Conservation (phyloP, 371 early-diverging fungal species). For the Amoeboaphelidium protococcarum region DNA sequence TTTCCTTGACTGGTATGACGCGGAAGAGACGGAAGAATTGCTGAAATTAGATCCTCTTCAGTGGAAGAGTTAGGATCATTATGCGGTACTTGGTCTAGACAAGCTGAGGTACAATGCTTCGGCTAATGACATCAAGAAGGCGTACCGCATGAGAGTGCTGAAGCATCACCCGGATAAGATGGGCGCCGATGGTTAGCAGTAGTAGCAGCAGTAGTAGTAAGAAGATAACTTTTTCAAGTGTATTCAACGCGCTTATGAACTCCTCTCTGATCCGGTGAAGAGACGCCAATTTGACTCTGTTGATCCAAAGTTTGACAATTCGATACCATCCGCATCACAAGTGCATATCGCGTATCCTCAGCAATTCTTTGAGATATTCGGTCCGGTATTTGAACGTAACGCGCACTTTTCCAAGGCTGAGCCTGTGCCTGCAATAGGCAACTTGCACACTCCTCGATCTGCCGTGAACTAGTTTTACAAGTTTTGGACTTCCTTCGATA, state of each 20-base stretch:
- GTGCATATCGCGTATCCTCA: slow-evolving; percentile 24
- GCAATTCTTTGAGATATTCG: slow-evolving; percentile 69
- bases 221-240: slow-evolving; percentile 96
- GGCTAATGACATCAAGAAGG: slow-evolving; percentile 45
- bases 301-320: slow-evolving; percentile 41
- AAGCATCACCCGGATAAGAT: slow-evolving; percentile 66
- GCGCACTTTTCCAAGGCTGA: slow-evolving; percentile 62
- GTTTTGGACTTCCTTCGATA: slow-evolving; percentile 86
- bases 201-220: slow-evolving; percentile 19
- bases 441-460: slow-evolving; percentile 32
- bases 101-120: slow-evolving; percentile 50
- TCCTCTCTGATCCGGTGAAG: slow-evolving; percentile 65
- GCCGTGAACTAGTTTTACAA: slow-evolving; percentile 83
- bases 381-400: slow-evolving; percentile 69
- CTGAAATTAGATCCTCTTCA: not conserved
- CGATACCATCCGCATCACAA: slow-evolving; percentile 10
- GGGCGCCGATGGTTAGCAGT: slow-evolving; percentile 28
- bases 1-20: not conserved
- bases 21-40: not conserved
- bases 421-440: slow-evolving; percentile 60
- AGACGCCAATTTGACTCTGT: slow-evolving; percentile 91
- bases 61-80: slow-evolving; percentile 47
- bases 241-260: slow-evolving; percentile 84
- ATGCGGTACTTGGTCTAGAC: slow-evolving; percentile 53
- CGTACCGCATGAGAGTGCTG: slow-evolving; percentile 55